phyloP scores from a whole-genome alignment of 176 grass and related monocot genomes.

The Cocos nucifera region DNA sequence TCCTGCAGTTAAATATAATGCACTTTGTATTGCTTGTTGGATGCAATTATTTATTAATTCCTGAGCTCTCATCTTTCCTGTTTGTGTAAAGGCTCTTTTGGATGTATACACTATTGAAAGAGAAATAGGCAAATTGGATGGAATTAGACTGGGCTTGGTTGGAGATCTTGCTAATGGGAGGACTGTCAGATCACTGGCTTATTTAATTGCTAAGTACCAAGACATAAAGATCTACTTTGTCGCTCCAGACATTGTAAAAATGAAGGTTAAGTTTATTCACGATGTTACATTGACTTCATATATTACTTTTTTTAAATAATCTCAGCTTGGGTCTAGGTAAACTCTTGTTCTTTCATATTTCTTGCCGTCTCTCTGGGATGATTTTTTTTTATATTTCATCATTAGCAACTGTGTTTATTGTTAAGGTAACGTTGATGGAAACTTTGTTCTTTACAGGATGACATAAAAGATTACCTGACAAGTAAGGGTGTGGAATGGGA shows the following conservation, averaged over 20 bases:
- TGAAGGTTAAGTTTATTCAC: constrained; percentile 45
- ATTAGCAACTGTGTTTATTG: no score
- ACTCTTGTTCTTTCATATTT: no score
- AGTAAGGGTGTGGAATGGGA: constrained; percentile 75
- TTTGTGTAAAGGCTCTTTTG: constrained; percentile 69
- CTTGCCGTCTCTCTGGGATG: no score
- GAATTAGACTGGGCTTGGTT: constrained; percentile 89
- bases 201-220: constrained; percentile 73
- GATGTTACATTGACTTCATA: no score
- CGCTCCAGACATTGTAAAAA: constrained; percentile 85
- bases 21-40: no score
- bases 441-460: constrained; percentile 40
- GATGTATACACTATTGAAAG: constrained; percentile 99
- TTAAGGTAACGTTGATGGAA: no score
- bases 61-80: background rate
- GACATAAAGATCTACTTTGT: constrained; percentile 92
- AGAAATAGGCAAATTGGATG: constrained; percentile 78
- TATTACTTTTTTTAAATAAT: no score
- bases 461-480: constrained; percentile 85
- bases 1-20: no score
- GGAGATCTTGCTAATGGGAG: constrained; percentile 95
- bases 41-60: no score
- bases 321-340: no score
- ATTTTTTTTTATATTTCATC: no score
- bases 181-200: constrained; percentile 82